Evolutionary conservation across 176 grass and related monocot genomes (phyloP), one percentile per base, ranked within the genome.

Genomic region (Avena atlantica): DNA sequence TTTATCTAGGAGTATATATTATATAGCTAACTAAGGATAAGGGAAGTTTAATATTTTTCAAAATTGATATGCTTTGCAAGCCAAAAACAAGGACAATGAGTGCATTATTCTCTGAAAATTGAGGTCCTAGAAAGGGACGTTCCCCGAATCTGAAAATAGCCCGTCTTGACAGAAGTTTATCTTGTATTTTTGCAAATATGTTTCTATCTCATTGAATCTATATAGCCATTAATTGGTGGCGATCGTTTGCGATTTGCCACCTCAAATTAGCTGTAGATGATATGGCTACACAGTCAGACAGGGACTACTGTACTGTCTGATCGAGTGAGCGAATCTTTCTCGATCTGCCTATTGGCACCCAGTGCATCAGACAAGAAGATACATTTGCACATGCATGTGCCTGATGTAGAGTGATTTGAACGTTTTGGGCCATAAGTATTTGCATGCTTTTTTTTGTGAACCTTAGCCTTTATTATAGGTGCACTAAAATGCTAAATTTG

Each of bases 381-480:
- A 84, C 76, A 70, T 52, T 21, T 60, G 86, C 89, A 87, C 76
- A 87, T 79, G 85, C 76, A 87, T 72, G 85, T 83, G 25, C 13
- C 60, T 76, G 76, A 88, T 85, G 19, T 53, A 16, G 57, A 23
- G 59, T 53, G 69, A 6, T 51, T 20, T 81, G 12, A 42, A 69
- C 37, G 58, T 13, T 79, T 42, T 37, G 57, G 59, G 29, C 42
- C 81, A 49, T 44, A 31, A 47, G 50, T 23, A 4, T 47, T 47
- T 58, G 31, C 34, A 9, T 73, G 50, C 25, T 86, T 87, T 15
- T 66, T 66, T 49, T 25, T 19, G 12, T 50, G 5, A 42, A 70
- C 5, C 56, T 29, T 78, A 16, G 59, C 51, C 12, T 74, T 17
- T 79, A 24, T 40, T 29, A 3, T 42, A 6, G 52, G 58, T 36